phyloP scores from a whole-genome alignment of 2,329 filamentous ascomycete species.

The Xylariaceae sp. region DNA sequence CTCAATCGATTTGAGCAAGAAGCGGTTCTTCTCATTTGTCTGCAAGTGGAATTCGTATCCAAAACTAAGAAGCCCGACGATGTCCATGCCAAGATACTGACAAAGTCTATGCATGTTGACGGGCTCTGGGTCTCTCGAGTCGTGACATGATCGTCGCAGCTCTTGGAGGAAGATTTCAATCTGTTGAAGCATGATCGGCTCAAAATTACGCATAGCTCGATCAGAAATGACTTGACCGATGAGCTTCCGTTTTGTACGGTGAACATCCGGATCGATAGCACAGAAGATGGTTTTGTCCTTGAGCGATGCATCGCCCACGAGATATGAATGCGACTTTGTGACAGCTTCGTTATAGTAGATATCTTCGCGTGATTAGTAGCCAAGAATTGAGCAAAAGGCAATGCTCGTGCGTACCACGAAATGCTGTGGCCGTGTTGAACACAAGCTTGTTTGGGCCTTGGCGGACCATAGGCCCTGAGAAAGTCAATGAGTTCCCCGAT shows the following conservation, averaged over 20 bases:
- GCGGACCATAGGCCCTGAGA: conserved; percentile 8
- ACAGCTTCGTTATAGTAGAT: neutral
- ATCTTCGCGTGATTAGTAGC: neutral
- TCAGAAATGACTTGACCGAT: neutral
- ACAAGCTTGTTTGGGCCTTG: conserved; percentile 12
- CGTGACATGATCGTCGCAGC: neutral
- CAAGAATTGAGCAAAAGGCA: neutral
- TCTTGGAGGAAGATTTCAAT: neutral
- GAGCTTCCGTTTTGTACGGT: neutral
- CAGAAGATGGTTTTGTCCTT: neutral
- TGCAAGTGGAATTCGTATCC: neutral
- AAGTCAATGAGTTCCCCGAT: neutral
- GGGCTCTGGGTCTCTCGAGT: neutral
- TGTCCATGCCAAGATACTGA: neutral
- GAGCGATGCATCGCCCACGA: neutral
- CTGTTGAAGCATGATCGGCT: neutral
- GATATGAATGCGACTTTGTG: neutral
- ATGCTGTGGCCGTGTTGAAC: conserved; percentile 13
- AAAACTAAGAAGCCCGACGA: neutral
- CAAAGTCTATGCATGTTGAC: neutral
- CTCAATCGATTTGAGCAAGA: neutral
- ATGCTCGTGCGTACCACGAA: conserved; percentile 6
- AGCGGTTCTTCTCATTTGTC: neutral
- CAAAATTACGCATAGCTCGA: neutral
- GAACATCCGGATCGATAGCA: neutral